These are phyloP conservation scores for Pleurotus salmoneostramineus DNA, from an alignment of 768 basidiomycete species.

Conservation along the genomic window DNA sequence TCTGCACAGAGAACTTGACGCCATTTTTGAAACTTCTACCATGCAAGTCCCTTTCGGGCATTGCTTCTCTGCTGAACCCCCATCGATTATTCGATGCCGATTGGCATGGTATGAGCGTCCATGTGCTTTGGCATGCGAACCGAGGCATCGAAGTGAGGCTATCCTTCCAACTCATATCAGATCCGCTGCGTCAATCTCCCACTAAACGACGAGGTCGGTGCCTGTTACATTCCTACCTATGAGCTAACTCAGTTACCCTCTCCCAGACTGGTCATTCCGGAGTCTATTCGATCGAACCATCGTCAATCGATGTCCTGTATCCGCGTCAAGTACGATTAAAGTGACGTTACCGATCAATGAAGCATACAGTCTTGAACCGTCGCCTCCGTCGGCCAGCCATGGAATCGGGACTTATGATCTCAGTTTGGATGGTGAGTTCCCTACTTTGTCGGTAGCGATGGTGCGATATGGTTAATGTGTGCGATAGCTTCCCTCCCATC, in stretches of 20 bases:
- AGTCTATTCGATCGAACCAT: constrained; percentile 67
- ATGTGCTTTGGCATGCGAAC: constrained; percentile 60
- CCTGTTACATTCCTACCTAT: not conserved
- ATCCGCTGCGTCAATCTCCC: constrained; percentile 62
- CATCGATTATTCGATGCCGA: constrained; percentile 85
- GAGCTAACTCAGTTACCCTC: not conserved
- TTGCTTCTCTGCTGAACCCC: constrained; percentile 79
- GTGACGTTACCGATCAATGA: constrained; percentile 42
- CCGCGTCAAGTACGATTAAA: constrained; percentile 50
- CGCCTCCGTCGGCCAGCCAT: constrained; percentile 33
- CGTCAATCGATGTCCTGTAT: constrained; percentile 66
- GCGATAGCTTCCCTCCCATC: constrained; percentile 35
- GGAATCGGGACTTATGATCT: constrained; percentile 46
- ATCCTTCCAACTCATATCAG: constrained; percentile 71
- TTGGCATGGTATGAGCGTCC: constrained; percentile 86
- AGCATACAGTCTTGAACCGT: constrained; percentile 47
- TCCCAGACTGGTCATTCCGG: constrained; percentile 69
- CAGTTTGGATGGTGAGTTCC: constrained; percentile 30
- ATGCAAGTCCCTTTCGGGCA: constrained; percentile 84
- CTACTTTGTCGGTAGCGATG: not conserved
- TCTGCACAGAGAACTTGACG: constrained; percentile 98
- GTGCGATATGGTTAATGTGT: constrained; percentile 16
- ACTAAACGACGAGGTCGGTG: constrained; percentile 51
- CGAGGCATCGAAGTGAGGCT: constrained; percentile 63
- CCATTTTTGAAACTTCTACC: constrained; percentile 94